phyloP scores from a whole-genome alignment of 2,329 filamentous ascomycete species.

The Colletotrichum salicis region DNA sequence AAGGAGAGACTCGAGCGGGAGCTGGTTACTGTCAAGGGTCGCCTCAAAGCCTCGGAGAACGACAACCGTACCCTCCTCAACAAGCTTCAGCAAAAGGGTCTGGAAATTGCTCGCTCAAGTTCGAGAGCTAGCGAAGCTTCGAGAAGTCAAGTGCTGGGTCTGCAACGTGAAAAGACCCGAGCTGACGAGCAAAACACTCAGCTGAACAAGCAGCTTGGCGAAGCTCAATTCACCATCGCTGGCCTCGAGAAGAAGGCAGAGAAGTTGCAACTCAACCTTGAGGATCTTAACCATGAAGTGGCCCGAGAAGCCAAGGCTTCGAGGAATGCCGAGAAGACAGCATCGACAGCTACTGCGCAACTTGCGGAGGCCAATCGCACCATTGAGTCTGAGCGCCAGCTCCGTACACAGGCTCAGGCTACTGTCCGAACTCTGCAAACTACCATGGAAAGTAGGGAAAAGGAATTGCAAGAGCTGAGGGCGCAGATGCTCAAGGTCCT shows the following conservation, averaged over 20 bases:
- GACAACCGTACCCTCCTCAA: constrained; percentile 96
- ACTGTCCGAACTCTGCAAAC: constrained; percentile 85
- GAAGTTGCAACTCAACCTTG: constrained; percentile 86
- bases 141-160: constrained; percentile 76
- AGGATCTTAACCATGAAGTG: constrained; percentile 93
- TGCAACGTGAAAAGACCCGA: constrained; percentile 86
- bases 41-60: constrained; percentile 91
- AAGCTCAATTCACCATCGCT: constrained; percentile 83
- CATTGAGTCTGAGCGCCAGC: constrained; percentile 88
- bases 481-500: constrained; percentile 84
- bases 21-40: constrained; percentile 88
- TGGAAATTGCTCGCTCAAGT: constrained; percentile 92
- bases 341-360: constrained; percentile 82
- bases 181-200: constrained; percentile 85
- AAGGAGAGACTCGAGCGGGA: constrained; percentile 95
- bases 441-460: constrained; percentile 81
- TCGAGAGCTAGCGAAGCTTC: constrained; percentile 88
- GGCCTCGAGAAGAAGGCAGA: constrained; percentile 94
- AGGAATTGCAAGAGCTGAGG: constrained; percentile 83
- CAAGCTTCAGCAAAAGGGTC: constrained; percentile 95
- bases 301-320: constrained; percentile 89
- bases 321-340: constrained; percentile 88
- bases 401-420: constrained; percentile 84
- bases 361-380: constrained; percentile 89
- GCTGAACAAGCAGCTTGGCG: constrained; percentile 84